These are phyloP conservation scores for Arachis stenosperma DNA, from an alignment of 306 rosid species.

Conservation along the genomic window DNA sequence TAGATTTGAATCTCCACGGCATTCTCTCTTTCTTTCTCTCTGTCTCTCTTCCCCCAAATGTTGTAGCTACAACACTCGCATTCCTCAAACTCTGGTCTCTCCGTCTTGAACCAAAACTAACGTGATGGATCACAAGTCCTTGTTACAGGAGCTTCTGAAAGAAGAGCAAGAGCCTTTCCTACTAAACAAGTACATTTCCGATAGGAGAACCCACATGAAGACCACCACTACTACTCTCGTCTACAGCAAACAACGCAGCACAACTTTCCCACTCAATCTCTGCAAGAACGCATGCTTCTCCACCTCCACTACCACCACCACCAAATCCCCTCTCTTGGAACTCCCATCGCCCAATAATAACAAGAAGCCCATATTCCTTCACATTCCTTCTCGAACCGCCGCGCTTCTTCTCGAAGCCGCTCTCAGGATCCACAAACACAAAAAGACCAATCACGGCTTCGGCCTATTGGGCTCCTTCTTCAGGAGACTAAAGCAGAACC, in stretches of 20 bases:
- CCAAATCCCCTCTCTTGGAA: constrained; percentile 74
- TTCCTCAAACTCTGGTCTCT: neutral
- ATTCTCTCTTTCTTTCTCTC: constrained; percentile 53
- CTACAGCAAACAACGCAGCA: neutral
- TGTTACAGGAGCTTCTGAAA: constrained; percentile 55
- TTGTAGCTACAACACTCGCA: neutral
- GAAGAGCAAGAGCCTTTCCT: constrained; percentile 76
- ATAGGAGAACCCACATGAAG: constrained; percentile 54
- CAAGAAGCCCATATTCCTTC: constrained; percentile 72
- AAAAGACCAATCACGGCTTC: constrained; percentile 51
- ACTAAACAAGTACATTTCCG: constrained; percentile 62
- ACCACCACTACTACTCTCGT: neutral
- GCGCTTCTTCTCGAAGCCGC: constrained; percentile 88
- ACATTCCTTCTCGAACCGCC: constrained; percentile 76
- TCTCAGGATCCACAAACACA: constrained; percentile 76
- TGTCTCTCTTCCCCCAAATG: neutral
- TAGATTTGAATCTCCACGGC: constrained; percentile 63
- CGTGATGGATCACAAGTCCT: constrained; percentile 52
- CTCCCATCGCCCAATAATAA: constrained; percentile 71
- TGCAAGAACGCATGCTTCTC: constrained; percentile 75
- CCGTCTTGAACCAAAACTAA: neutral
- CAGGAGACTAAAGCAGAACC: constrained; percentile 57
- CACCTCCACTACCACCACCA: constrained; percentile 67
- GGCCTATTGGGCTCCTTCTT: constrained; percentile 71
- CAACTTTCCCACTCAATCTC: constrained; percentile 38